These are phyloP conservation scores for Suhomyces anneliseae DNA, from an alignment of 1,139 yeast genomes.

Conservation along the genomic window DNA sequence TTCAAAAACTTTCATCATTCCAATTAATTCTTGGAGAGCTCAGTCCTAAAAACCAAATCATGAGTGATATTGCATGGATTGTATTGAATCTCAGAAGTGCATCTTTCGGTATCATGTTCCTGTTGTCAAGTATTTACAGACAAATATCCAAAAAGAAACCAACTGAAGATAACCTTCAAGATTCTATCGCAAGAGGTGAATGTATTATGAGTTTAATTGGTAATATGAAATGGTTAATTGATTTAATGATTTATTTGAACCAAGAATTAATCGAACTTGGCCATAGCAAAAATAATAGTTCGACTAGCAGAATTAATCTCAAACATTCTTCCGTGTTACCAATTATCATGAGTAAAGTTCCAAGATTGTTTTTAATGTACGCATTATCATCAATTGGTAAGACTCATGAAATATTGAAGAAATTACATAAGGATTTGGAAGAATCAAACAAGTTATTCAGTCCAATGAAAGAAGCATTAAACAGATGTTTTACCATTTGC, in stretches of 20 bases:
- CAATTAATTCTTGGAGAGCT: conserved; percentile 69
- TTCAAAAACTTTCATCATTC: conserved; percentile 62
- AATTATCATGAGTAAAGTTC: conserved; percentile 62
- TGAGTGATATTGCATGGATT: conserved; percentile 65
- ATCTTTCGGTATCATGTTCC: conserved; percentile 74
- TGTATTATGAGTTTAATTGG: conserved; percentile 65
- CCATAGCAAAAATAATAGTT: conserved; percentile 13
- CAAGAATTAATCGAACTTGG: conserved; percentile 61
- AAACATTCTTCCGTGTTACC: conserved; percentile 49
- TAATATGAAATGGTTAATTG: conserved; percentile 76
- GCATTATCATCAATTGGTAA: conserved; percentile 70
- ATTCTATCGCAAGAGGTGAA: conserved; percentile 57
- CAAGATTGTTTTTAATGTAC: conserved; percentile 67
- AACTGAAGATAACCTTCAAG: conserved; percentile 50
- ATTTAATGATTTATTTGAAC: conserved; percentile 61
- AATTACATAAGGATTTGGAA: conserved; percentile 43
- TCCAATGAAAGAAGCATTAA: conserved; percentile 57
- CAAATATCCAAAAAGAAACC: conserved; percentile 55
- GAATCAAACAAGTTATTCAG: conserved; percentile 44
- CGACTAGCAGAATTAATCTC: conserved; percentile 25
- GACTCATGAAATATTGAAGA: conserved; percentile 58
- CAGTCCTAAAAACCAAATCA: conserved; percentile 25
- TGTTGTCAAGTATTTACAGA: conserved; percentile 60
- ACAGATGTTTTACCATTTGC: conserved; percentile 53
- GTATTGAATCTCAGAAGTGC: conserved; percentile 68